These are phyloP conservation scores for Amanita exitialis DNA, from an alignment of 768 basidiomycete genomes.

Conservation along the genomic window DNA sequence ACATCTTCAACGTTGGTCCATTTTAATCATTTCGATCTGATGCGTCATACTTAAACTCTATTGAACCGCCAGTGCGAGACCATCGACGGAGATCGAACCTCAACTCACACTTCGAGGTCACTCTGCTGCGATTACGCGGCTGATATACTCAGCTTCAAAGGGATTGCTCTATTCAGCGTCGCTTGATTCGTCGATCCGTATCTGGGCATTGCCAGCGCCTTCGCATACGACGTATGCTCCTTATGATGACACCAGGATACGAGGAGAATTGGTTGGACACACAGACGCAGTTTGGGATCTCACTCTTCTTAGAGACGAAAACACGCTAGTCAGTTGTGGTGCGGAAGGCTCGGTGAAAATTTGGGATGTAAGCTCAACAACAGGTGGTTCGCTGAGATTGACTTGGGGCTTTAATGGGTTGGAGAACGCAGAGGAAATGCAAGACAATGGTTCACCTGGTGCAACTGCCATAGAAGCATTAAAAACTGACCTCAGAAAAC, in stretches of 20 bases:
- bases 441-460: slow-evolving; percentile 46
- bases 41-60: slow-evolving; percentile 8
- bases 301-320: slow-evolving; percentile 74
- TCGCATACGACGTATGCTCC: slow-evolving; percentile 87
- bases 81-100: slow-evolving; percentile 84
- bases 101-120: slow-evolving; percentile 91
- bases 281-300: slow-evolving; percentile 97
- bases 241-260: slow-evolving; percentile 69
- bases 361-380: slow-evolving; percentile 76
- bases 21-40: slow-evolving; percentile 7
- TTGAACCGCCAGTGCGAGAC: slow-evolving; percentile 38
- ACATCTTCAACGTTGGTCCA: slow-evolving; percentile 66
- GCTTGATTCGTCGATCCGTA: slow-evolving; percentile 84
- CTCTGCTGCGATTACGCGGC: slow-evolving; percentile 80
- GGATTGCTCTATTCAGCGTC: slow-evolving; percentile 85
- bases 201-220: slow-evolving; percentile 75
- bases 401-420: slow-evolving; percentile 77
- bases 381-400: slow-evolving; percentile 54
- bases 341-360: slow-evolving; percentile 90
- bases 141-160: slow-evolving; percentile 70
- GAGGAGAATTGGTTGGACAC: slow-evolving; percentile 82
- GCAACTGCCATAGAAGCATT: slow-evolving; percentile 82
- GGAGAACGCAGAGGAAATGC: slow-evolving; percentile 40
- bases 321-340: slow-evolving; percentile 79
- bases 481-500: slow-evolving; percentile 73